These are phyloP conservation scores for Hypoxylon sp. DNA, from an alignment of 2,329 filamentous ascomycete genomes.

Conservation along the genomic window DNA sequence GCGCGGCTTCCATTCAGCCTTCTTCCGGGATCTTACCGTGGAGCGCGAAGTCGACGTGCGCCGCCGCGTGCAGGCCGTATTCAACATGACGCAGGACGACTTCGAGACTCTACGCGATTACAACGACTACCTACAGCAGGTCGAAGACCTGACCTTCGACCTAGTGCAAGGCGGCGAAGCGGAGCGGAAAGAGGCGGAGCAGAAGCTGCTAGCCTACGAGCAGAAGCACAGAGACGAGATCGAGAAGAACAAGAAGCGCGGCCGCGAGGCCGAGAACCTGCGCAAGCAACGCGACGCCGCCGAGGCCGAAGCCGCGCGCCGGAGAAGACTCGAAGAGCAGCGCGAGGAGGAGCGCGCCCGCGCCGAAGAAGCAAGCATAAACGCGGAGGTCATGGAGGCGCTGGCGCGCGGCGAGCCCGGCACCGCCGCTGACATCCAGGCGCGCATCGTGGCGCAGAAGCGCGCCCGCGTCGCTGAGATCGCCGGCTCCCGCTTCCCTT, in stretches of 20 bases:
- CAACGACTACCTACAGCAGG: slow-evolving; percentile 95
- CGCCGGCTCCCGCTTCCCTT: slow-evolving; percentile 54
- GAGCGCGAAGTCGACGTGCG: slow-evolving; percentile 96
- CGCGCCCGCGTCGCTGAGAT: slow-evolving; percentile 72
- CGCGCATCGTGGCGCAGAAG: slow-evolving; percentile 80
- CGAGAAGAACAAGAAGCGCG: slow-evolving; percentile 71
- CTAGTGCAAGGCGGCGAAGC: slow-evolving; percentile 81
- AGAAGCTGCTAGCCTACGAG: slow-evolving; percentile 73
- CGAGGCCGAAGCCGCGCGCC: slow-evolving; percentile 76
- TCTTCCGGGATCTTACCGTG: slow-evolving; percentile 88
- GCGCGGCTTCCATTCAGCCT: slow-evolving; percentile 86
- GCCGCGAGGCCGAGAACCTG: slow-evolving; percentile 69
- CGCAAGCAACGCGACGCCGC: slow-evolving; percentile 70
- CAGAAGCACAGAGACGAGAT: slow-evolving; percentile 79
- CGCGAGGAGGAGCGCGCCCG: slow-evolving; percentile 81
- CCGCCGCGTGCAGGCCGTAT: slow-evolving; percentile 81
- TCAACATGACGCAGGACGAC: slow-evolving; percentile 92
- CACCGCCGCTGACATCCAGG: slow-evolving; percentile 71
- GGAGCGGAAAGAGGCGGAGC: slow-evolving; percentile 66
- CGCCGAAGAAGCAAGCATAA: slow-evolving; percentile 72
- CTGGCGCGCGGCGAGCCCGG: slow-evolving; percentile 74
- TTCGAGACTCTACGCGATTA: slow-evolving; percentile 87
- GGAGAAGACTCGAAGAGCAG: slow-evolving; percentile 73
- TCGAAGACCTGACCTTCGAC: slow-evolving; percentile 92
- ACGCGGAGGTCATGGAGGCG: slow-evolving; percentile 78